These are phyloP conservation scores for Marasmius tenuissimus DNA, from an alignment of 1,284 basidiomycete genomes.

Conservation along the genomic window DNA sequence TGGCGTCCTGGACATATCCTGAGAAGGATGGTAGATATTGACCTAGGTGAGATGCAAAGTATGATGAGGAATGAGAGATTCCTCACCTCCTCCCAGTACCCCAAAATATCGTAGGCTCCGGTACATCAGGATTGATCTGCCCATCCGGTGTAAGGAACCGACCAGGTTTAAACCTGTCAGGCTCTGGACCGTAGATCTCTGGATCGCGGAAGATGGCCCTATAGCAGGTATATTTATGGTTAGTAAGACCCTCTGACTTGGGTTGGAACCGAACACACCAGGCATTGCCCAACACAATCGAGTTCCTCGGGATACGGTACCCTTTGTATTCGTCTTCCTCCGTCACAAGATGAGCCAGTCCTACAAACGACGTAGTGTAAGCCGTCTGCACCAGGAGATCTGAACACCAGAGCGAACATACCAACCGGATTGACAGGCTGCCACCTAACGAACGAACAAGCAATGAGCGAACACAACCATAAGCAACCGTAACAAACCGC, in stretches of 20 bases:
- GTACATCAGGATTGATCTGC: neutral
- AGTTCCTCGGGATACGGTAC: constrained; percentile 6
- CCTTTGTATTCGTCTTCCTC: constrained; percentile 8
- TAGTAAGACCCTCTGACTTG: neutral
- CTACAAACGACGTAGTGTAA: neutral
- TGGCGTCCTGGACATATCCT: constrained; percentile 9
- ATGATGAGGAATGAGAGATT: neutral
- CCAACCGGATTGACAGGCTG: constrained; percentile 5
- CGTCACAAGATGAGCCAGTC: neutral
- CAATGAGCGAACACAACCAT: neutral
- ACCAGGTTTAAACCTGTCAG: constrained; percentile 5
- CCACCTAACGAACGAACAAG: neutral
- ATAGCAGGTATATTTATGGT: neutral
- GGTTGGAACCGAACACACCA: neutral
- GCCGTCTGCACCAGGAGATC: neutral
- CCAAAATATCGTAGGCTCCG: neutral
- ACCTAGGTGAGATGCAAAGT: neutral
- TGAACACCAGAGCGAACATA: neutral
- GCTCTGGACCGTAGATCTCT: neutral
- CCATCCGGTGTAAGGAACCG: constrained; percentile 7
- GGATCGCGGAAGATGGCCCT: constrained; percentile 8
- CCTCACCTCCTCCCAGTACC: constrained; percentile 7
- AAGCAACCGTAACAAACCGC: neutral
- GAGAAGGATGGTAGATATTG: neutral
- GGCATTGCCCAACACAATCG: constrained; percentile 7